Evolutionary conservation across 2,329 filamentous ascomycete species (phyloP).

Genomic region (Epicoccum nigrum): DNA sequence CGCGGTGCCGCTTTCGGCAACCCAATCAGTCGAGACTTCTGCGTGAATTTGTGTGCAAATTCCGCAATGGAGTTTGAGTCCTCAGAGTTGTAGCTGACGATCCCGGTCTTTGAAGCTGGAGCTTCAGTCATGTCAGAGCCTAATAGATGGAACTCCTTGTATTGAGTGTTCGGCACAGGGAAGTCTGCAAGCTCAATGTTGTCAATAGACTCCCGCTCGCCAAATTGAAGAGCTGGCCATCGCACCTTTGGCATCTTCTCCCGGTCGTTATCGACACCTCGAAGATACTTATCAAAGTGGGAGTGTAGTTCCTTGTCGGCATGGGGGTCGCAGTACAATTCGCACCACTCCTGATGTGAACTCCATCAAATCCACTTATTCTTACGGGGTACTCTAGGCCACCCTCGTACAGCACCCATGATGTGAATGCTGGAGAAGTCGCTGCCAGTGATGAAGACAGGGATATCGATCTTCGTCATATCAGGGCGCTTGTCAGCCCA

Average conservation of each 20-base stretch:
- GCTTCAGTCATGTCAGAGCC: slow-evolving; percentile 9
- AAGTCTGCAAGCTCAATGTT: slow-evolving; percentile 24
- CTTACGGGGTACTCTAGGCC: slow-evolving; percentile 20
- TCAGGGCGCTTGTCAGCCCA: slow-evolving; percentile 32
- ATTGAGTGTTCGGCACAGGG: slow-evolving; percentile 24
- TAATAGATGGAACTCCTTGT: slow-evolving; percentile 19
- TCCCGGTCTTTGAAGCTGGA: not conserved
- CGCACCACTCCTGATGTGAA: slow-evolving; percentile 30
- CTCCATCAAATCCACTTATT: slow-evolving; percentile 33
- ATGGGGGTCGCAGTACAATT: slow-evolving; percentile 21
- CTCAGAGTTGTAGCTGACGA: slow-evolving; percentile 25
- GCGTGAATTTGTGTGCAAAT: slow-evolving; percentile 37
- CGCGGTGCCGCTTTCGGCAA: slow-evolving; percentile 56
- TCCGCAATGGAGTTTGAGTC: slow-evolving; percentile 21
- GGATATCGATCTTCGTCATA: slow-evolving; percentile 28
- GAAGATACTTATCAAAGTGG: slow-evolving; percentile 58
- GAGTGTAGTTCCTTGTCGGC: slow-evolving; percentile 21
- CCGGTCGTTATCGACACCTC: slow-evolving; percentile 54
- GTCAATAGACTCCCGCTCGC: slow-evolving; percentile 25
- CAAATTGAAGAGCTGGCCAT: slow-evolving; percentile 46
- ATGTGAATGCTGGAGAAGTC: slow-evolving; percentile 27
- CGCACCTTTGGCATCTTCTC: slow-evolving; percentile 55
- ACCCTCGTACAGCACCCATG: slow-evolving; percentile 27
- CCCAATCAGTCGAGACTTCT: slow-evolving; percentile 52
- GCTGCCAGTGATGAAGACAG: slow-evolving; percentile 26